A percentile compares a stretch with the other conserved stretches of the same genome.
Evolutionary conservation across 2,329 filamentous ascomycete genomes (phyloP).

Genomic region (Fonsecaea multimorphosa): DNA sequence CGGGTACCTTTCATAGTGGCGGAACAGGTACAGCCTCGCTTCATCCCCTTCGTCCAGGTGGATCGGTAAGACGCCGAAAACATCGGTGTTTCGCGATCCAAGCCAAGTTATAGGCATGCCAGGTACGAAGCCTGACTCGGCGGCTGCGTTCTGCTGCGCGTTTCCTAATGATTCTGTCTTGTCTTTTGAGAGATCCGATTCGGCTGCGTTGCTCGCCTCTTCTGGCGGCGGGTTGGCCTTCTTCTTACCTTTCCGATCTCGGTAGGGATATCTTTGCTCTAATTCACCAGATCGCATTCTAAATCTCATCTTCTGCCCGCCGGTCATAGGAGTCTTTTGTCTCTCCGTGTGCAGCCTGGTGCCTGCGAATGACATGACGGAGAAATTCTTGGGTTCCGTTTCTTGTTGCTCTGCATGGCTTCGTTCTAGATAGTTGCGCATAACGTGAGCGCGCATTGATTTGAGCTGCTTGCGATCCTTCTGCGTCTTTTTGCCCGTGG

Average conservation of each 20-base stretch:
- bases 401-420: slow-evolving; percentile 17
- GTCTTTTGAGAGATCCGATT: not conserved
- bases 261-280: slow-evolving; percentile 15
- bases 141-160: not conserved
- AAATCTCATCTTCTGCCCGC: slow-evolving; percentile 31
- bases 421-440: slow-evolving; percentile 31
- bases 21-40: slow-evolving; percentile 15
- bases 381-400: not conserved
- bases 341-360: not conserved
- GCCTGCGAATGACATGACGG: not conserved
- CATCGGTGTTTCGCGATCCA: slow-evolving; percentile 19
- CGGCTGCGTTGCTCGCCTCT: not conserved
- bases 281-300: slow-evolving; percentile 19
- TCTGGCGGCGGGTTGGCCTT: not conserved
- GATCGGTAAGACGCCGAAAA: slow-evolving; percentile 20
- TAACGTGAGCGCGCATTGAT: slow-evolving; percentile 27
- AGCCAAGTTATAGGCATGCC: slow-evolving; percentile 19
- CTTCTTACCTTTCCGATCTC: slow-evolving; percentile 23
- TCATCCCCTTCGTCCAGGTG: slow-evolving; percentile 18
- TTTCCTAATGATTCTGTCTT: not conserved
- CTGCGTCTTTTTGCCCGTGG: slow-evolving; percentile 12
- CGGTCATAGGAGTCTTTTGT: not conserved
- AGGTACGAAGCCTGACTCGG: slow-evolving; percentile 14
- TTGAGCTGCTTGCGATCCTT: slow-evolving; percentile 19
- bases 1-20: slow-evolving; percentile 20